Evolutionary conservation across 768 basidiomycete species (phyloP), one percentile per base, ranked within the genome.

Genomic region (Hygrocybe punicea): DNA sequence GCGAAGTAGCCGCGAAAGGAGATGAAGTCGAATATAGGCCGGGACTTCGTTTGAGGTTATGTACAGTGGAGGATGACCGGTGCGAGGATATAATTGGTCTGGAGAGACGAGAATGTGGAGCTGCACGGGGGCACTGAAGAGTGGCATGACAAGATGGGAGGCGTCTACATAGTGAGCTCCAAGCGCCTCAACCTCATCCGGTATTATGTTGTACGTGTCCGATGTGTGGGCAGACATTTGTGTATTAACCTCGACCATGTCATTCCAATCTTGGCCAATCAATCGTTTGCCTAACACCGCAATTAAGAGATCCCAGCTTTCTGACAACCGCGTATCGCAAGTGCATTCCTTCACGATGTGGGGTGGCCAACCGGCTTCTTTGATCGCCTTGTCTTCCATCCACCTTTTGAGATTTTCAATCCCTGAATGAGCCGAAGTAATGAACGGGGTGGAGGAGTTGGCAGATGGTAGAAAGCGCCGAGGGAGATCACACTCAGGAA

Each of bases 401-500:
- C 93, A 95, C 21, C 91, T 82, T 54, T 85, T 85, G 44, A 94
- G 69, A 60, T 84, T 78, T 46, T 83, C 81, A 3, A 73, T 70
- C 0, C 87, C 86, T 17, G 83, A 76, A 68, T 89, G 84, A 3
- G 78, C 75, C 3, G 85, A 81, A 13, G 82, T 83, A 58, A 91
- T 71, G 67, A 91, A 89, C 1, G 89, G 74, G 62, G 83, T 80
- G 0, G 87, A 89, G 2, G 87, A 83, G 62, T 85, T 86, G n/a
- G 70, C 69, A 9, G 76, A 67, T 4, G 87, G 83, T 14, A 89
- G 70, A 68, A 92, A 91, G 24, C 81, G 80, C 50, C 76, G 66
- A 0, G 95, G 95, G 4, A 97, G 79, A 63, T 96, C 93, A 56
- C 90, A 87, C 73, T 98, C 94, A 0, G 93, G 89, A 5, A 90